These are phyloP conservation scores for Trichoderma lentiforme DNA, from an alignment of 2,329 filamentous ascomycete genomes.

Conservation along the genomic window DNA sequence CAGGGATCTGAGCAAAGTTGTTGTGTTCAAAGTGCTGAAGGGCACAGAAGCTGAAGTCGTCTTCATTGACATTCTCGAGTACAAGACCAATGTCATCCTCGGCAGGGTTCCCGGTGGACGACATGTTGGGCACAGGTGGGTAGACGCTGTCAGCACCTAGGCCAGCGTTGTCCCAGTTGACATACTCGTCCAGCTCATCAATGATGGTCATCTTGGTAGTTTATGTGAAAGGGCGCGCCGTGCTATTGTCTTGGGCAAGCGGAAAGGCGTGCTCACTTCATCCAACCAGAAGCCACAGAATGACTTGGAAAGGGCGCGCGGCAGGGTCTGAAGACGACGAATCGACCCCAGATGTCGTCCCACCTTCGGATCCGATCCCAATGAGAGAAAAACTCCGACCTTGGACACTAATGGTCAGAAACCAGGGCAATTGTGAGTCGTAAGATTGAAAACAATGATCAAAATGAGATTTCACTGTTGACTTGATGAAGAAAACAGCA, in stretches of 20 bases:
- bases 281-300: slow-evolving; percentile 13
- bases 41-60: slow-evolving; percentile 58
- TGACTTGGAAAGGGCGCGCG: slow-evolving; percentile 17
- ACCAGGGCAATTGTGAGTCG: background rate
- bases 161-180: slow-evolving; percentile 57
- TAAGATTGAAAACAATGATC: background rate
- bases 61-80: slow-evolving; percentile 54
- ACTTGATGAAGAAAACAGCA: background rate
- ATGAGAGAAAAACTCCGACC: background rate
- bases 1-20: slow-evolving; percentile 17
- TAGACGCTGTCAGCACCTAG: slow-evolving; percentile 34
- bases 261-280: slow-evolving; percentile 12
- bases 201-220: slow-evolving; percentile 35
- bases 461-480: background rate
- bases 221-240: slow-evolving; percentile 22
- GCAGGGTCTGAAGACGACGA: slow-evolving; percentile 1
- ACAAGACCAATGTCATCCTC: slow-evolving; percentile 49
- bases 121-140: slow-evolving; percentile 34
- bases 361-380: slow-evolving; percentile 2
- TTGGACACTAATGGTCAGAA: background rate
- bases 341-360: slow-evolving; percentile 1
- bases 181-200: slow-evolving; percentile 60
- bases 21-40: slow-evolving; percentile 53
- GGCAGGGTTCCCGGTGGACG: slow-evolving; percentile 35
- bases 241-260: background rate